Conservation (phyloP, 371 early-diverging fungal genomes). For the Mucor irregularis region DNA sequence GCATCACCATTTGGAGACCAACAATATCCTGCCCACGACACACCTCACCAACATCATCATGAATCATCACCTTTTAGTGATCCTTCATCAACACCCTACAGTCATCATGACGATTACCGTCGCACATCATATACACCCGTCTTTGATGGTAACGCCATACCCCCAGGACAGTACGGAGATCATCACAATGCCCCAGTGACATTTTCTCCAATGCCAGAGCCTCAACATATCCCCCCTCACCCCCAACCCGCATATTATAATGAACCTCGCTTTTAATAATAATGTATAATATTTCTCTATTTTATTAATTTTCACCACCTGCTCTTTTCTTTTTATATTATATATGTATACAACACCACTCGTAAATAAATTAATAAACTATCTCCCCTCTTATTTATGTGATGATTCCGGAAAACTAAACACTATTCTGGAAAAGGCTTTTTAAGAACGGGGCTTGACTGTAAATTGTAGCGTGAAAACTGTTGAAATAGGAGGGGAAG, state of each 20-base stretch:
- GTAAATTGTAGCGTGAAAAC: too few species aligned
- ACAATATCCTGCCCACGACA: background rate
- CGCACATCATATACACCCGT: slow-evolving; percentile 5
- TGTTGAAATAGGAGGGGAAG: too few species aligned
- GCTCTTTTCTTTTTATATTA: too few species aligned
- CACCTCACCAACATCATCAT: background rate
- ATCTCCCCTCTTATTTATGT: too few species aligned
- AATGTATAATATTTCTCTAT: too few species aligned
- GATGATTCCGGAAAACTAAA: too few species aligned
- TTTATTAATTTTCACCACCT: too few species aligned
- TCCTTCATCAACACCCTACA: slow-evolving; percentile 4
- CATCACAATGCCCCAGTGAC: background rate
- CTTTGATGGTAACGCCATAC: slow-evolving; percentile 8
- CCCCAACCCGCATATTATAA: slow-evolving; percentile 28
- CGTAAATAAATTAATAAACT: too few species aligned
- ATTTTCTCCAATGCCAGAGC: slow-evolving; percentile 28
- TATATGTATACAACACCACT: too few species aligned
- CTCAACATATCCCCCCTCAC: slow-evolving; percentile 21
- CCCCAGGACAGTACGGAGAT: slow-evolving; percentile 15
- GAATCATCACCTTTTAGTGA: slow-evolving; percentile 9
- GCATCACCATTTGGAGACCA: slow-evolving; percentile 3
- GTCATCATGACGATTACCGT: background rate
- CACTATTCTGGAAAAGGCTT: too few species aligned
- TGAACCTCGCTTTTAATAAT: too few species aligned
- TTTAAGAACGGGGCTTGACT: too few species aligned